Evolutionary conservation across 2,329 filamentous ascomycete genomes (phyloP).

Genomic region (Lachnellula hyalina): DNA sequence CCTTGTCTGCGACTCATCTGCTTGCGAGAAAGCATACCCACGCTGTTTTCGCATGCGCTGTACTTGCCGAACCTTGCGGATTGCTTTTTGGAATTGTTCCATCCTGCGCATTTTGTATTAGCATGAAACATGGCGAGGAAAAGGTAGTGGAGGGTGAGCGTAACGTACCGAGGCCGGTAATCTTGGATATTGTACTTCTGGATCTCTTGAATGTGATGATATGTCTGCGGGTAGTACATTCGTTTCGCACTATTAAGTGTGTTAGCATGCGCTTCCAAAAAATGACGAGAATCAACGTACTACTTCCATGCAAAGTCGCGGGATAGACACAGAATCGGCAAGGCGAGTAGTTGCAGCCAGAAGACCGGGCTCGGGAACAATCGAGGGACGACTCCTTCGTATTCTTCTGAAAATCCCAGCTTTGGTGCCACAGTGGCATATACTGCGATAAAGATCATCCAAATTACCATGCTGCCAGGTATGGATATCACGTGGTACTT

Average conservation of each 20-base stretch:
- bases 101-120: slow-evolving; percentile 53
- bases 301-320: slow-evolving; percentile 98
- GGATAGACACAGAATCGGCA: slow-evolving; percentile 76
- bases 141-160: not conserved
- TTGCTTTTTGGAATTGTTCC: slow-evolving; percentile 99
- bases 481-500: slow-evolving; percentile 97
- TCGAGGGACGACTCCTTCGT: slow-evolving; percentile 74
- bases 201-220: slow-evolving; percentile 98
- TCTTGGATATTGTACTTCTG: slow-evolving; percentile 99
- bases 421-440: slow-evolving; percentile 85
- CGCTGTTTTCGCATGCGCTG: slow-evolving; percentile 99
- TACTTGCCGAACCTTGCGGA: slow-evolving; percentile 95
- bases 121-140: not conserved
- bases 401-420: slow-evolving; percentile 75
- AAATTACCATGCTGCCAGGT: slow-evolving; percentile 85
- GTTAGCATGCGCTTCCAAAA: slow-evolving; percentile 16
- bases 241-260: slow-evolving; percentile 57
- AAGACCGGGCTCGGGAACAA: slow-evolving; percentile 80
- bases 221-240: slow-evolving; percentile 94
- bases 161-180: slow-evolving; percentile 79
- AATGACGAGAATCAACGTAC: slow-evolving; percentile 30
- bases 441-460: slow-evolving; percentile 82
- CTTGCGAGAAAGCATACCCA: slow-evolving; percentile 96
- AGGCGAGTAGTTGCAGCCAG: slow-evolving; percentile 80
- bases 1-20: slow-evolving; percentile 91